Conservation (phyloP, 495 filamentous ascomycete species). For the Aspergillus olivimuriae region DNA sequence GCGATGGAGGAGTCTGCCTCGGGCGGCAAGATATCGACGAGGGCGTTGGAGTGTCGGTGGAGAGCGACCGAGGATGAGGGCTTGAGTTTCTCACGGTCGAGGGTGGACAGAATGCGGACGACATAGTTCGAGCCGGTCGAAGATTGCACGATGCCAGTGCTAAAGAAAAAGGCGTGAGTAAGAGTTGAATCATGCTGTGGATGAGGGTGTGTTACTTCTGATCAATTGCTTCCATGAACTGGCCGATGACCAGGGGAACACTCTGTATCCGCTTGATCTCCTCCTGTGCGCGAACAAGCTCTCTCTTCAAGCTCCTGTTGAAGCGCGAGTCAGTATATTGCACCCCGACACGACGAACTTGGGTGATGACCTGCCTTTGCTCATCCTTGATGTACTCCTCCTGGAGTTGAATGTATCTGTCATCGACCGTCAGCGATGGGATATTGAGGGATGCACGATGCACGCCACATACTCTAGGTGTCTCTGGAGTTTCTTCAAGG, state of each 20-base stretch:
- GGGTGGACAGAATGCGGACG: conserved; percentile 94
- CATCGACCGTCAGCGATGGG: conserved; percentile 24
- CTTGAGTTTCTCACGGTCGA: conserved; percentile 96
- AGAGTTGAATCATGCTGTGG: conserved; percentile 11
- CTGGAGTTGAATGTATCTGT: conserved; percentile 90
- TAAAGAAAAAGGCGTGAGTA: conserved; percentile 27
- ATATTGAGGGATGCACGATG: neutral
- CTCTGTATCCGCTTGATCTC: conserved; percentile 99
- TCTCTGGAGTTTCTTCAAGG: conserved; percentile 88
- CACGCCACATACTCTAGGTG: conserved; percentile 71
- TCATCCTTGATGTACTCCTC: conserved; percentile 99
- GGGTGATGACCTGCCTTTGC: conserved; percentile 59
- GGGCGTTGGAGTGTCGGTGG: conserved; percentile 95
- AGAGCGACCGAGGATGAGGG: conserved; percentile 95
- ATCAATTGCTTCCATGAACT: conserved; percentile 99
- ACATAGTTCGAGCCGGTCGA: conserved; percentile 99
- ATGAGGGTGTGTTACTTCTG: conserved; percentile 64
- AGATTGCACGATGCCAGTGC: conserved; percentile 96
- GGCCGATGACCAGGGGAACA: conserved; percentile 94
- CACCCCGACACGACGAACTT: no score
- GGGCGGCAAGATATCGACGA: conserved; percentile 95
- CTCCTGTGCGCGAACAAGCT: conserved; percentile 94
- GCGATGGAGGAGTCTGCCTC: conserved; percentile 98
- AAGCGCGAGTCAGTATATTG: neutral
- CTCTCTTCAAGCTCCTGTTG: conserved; percentile 84